Evolutionary conservation across 129 eudicot genomes (phyloP), one percentile per base, ranked within the genome.

Genomic region (Artemisia argyi): DNA sequence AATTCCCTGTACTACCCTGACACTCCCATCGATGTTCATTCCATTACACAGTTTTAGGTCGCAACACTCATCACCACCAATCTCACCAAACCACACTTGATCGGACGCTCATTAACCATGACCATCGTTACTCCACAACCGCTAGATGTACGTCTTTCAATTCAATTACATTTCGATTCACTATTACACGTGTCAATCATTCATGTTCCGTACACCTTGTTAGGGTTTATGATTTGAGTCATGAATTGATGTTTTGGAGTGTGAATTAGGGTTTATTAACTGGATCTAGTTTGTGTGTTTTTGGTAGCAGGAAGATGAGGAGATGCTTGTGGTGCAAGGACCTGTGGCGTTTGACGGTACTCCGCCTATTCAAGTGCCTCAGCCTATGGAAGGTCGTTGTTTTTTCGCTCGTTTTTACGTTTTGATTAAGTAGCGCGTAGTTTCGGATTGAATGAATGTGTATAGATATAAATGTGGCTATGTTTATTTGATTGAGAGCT

Each of bases 71-170:
- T 71, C 80, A 66, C 74, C 66, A 35, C 53, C 30, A 59, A 65
- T 20, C 60, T 71, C 77, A 76, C 82, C 59, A 71, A 78, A 32
- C 74, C 75, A 66, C 66, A 72, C 78, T 80, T 79, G 87, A 88
- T 91, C 86, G 80, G 71, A 63, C 86, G 76, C 65, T 69, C 72
- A 28, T 52, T 72, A 51, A 35, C 80, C 66, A 89, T 89, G 98
- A 89, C 98, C 68, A 85, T 89, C 83, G 68, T 89, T 87, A 83
- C 98, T 73, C 89, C 86, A 30, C 98, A 87, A 56, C 94, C 89
- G 54, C 73, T 92, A 82, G 98, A 89, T 83, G 98, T 87, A 78
- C n/a, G 76, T 86, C n/a, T 55, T 61, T 68, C 70, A 30, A 16
- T 70, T 58, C 69, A 46, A 22, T 19, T 75, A 16, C 69, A 3